Evolutionary conservation across 768 basidiomycete genomes (phyloP).

Genomic region (Coprinopsis cinerea): DNA sequence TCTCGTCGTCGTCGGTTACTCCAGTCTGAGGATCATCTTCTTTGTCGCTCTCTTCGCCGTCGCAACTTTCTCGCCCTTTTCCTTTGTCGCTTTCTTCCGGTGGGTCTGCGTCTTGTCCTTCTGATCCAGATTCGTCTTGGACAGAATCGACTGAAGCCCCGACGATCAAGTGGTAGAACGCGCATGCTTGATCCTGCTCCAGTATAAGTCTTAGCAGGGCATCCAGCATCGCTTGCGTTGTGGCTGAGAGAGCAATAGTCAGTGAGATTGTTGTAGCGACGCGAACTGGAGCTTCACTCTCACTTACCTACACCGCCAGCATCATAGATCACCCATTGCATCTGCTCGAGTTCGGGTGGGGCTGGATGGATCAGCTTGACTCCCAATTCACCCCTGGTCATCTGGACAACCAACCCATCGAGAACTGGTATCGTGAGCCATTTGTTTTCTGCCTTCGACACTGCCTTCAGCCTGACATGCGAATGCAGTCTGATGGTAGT

Average conservation of each 20-base stretch:
- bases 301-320: conserved; percentile 52
- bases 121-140: no score
- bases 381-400: conserved; percentile 46
- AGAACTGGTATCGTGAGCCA: conserved; percentile 41
- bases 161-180: conserved; percentile 45
- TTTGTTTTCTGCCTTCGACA: conserved; percentile 47
- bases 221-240: conserved; percentile 60
- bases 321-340: conserved; percentile 63
- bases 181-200: conserved; percentile 40
- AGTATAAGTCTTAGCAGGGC: conserved; percentile 43
- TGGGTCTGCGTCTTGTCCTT: no score
- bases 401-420: conserved; percentile 55
- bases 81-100: no score
- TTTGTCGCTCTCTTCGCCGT: conserved; percentile 1
- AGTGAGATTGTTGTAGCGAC: background rate
- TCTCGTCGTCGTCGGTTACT: background rate
- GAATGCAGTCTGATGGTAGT: conserved; percentile 53
- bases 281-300: background rate
- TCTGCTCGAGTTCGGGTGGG: conserved; percentile 52
- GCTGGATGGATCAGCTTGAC: conserved; percentile 51
- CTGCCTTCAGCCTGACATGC: conserved; percentile 57
- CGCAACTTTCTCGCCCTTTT: no score
- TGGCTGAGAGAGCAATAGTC: conserved; percentile 32
- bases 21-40: background rate
- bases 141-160: conserved; percentile 19